phyloP scores from a whole-genome alignment of 257 asterid genomes.

The Lycium ferocissimum region DNA sequence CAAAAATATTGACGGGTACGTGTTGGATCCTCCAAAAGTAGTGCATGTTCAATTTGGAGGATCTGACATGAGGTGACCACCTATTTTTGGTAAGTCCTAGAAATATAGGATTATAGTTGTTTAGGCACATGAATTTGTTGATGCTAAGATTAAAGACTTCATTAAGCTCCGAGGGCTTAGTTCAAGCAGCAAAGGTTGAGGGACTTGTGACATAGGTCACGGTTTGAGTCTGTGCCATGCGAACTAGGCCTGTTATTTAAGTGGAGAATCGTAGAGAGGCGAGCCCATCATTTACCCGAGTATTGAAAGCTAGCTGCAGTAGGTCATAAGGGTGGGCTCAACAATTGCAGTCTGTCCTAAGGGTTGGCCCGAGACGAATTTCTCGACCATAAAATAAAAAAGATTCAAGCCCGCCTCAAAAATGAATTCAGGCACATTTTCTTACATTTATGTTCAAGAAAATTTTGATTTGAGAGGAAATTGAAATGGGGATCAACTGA shows the following conservation, averaged over 20 bases:
- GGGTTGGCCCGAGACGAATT: neutral
- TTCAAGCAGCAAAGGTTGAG: neutral
- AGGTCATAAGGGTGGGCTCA: neutral
- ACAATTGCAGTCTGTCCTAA: neutral
- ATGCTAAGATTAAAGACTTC: neutral
- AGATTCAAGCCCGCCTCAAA: neutral
- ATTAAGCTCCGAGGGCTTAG: neutral
- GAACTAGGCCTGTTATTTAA: neutral
- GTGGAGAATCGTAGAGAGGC: neutral
- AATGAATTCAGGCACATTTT: neutral
- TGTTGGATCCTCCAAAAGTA: too few relatives aligned
- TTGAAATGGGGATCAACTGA: conserved; percentile 25
- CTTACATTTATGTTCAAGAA: neutral
- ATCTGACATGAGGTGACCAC: too few relatives aligned
- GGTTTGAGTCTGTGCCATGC: neutral
- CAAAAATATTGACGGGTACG: too few relatives aligned
- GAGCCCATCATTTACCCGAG: neutral
- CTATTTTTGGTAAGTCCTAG: too few relatives aligned
- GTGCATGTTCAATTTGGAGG: too few relatives aligned
- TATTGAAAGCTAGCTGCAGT: neutral
- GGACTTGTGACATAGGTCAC: neutral
- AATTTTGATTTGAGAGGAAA: neutral
- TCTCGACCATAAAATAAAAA: neutral
- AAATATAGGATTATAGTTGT: neutral
- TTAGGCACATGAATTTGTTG: neutral